phyloP scores from a whole-genome alignment of 108 stramenopile species.

The Cyclotella sp. region DNA sequence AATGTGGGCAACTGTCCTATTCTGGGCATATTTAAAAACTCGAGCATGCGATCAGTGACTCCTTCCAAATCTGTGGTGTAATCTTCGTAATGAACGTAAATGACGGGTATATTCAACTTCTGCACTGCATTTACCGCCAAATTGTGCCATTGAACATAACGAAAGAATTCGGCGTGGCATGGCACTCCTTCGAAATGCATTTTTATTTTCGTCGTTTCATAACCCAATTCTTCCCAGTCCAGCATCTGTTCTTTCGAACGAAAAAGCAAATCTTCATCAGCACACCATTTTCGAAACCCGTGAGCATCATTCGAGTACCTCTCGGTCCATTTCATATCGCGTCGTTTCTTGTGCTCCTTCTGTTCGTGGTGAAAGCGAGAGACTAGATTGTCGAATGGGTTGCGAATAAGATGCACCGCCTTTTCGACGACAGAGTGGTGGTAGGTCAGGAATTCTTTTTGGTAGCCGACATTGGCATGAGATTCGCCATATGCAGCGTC shows the following conservation, averaged over 20 bases:
- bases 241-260: constrained; percentile 21
- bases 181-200: constrained; percentile 49
- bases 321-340: constrained; percentile 24
- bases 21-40: constrained; percentile 51
- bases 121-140: constrained; percentile 39
- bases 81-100: constrained; percentile 66
- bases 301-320: constrained; percentile 38
- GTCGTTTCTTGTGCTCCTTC: constrained; percentile 48
- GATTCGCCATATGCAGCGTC: constrained; percentile 13
- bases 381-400: constrained; percentile 79
- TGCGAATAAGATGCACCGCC: constrained; percentile 67
- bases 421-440: constrained; percentile 53
- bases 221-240: constrained; percentile 28
- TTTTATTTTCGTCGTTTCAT: constrained; percentile 28
- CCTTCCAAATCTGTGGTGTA: constrained; percentile 57
- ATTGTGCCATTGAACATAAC: constrained; percentile 77
- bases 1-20: constrained; percentile 17
- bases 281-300: constrained; percentile 71
- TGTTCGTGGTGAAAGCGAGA: constrained; percentile 66
- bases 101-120: constrained; percentile 57
- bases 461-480: constrained; percentile 23
- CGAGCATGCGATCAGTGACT: constrained; percentile 49
- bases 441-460: constrained; percentile 42
- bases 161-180: constrained; percentile 72
- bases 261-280: constrained; percentile 50